These are phyloP conservation scores for Gloeostereum incarnatum DNA, from an alignment of 768 basidiomycete species.

Conservation along the genomic window DNA sequence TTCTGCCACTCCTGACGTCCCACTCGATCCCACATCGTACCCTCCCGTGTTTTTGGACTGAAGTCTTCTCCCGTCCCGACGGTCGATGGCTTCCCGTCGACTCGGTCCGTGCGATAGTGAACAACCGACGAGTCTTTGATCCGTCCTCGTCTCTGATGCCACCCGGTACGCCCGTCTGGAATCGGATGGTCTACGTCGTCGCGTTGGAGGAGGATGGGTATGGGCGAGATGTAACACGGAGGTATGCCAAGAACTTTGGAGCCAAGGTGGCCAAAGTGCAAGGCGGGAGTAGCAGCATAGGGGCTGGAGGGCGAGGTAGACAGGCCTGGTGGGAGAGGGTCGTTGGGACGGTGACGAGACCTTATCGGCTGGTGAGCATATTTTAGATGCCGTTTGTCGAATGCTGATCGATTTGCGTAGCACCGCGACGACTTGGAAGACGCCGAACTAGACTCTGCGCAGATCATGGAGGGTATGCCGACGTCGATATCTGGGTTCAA, in stretches of 20 bases:
- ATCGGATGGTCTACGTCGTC: constrained; percentile 88
- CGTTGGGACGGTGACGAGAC: constrained; percentile 51
- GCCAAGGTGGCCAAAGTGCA: constrained; percentile 78
- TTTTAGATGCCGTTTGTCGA: constrained; percentile 10
- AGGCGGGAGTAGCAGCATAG: constrained; percentile 36
- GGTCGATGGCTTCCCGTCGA: constrained; percentile 91
- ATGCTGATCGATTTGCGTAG: constrained; percentile 31
- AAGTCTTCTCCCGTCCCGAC: constrained; percentile 91
- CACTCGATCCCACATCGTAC: constrained; percentile 47
- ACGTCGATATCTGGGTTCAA: constrained; percentile 88
- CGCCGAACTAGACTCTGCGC: constrained; percentile 69
- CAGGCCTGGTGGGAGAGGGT: constrained; percentile 84
- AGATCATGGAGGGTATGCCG: constrained; percentile 89
- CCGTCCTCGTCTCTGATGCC: constrained; percentile 37
- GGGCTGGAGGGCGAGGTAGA: constrained; percentile 43
- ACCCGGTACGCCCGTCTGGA: constrained; percentile 28
- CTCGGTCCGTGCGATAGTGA: constrained; percentile 71
- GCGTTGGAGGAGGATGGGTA: constrained; percentile 93
- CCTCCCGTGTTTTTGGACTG: constrained; percentile 95
- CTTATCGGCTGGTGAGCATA: constrained; percentile 71
- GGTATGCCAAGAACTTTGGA: constrained; percentile 78
- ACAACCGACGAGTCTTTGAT: constrained; percentile 76
- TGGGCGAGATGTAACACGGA: constrained; percentile 82
- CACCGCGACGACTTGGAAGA: constrained; percentile 91
- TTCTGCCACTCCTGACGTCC: not conserved